These are phyloP conservation scores for Amanita pseudoporphyria DNA, from an alignment of 768 basidiomycete species.

Conservation along the genomic window DNA sequence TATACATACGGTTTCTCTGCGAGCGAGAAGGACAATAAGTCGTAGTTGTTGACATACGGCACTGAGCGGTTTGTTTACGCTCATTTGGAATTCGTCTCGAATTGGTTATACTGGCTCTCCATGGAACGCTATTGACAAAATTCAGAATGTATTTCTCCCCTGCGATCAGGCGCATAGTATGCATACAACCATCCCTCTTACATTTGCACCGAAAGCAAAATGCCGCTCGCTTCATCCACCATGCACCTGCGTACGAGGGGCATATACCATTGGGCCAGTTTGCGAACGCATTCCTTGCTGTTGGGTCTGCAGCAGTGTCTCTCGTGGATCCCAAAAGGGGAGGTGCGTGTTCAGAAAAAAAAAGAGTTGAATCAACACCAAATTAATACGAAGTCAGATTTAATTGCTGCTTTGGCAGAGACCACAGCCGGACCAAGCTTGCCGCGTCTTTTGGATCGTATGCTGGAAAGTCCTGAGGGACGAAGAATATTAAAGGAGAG, in stretches of 20 bases:
- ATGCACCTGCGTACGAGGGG: slow-evolving; percentile 56
- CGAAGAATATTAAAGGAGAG: slow-evolving; percentile 74
- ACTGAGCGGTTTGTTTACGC: no score
- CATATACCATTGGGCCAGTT: slow-evolving; percentile 76
- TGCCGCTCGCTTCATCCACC: slow-evolving; percentile 9
- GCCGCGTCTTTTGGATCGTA: slow-evolving; percentile 61
- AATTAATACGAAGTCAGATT: slow-evolving; percentile 43
- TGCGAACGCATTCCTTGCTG: slow-evolving; percentile 78
- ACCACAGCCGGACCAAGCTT: slow-evolving; percentile 80
- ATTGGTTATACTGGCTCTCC: no score
- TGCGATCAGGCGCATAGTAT: no score
- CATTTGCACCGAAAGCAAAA: not conserved
- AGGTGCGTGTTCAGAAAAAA: slow-evolving; percentile 41
- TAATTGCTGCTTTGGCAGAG: slow-evolving; percentile 92
- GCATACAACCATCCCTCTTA: no score
- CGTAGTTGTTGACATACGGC: no score
- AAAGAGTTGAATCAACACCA: not conserved
- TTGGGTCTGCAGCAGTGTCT: slow-evolving; percentile 79
- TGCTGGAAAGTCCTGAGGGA: slow-evolving; percentile 77
- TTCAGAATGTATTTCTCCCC: no score
- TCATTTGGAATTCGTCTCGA: no score
- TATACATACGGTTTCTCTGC: no score
- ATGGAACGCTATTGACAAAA: no score
- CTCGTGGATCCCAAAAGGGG: slow-evolving; percentile 74
- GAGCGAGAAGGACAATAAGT: no score